Base-by-base conservation (phyloP, 2,329 filamentous ascomycete genomes). In the Tolypocladium endophyticum region DNA sequence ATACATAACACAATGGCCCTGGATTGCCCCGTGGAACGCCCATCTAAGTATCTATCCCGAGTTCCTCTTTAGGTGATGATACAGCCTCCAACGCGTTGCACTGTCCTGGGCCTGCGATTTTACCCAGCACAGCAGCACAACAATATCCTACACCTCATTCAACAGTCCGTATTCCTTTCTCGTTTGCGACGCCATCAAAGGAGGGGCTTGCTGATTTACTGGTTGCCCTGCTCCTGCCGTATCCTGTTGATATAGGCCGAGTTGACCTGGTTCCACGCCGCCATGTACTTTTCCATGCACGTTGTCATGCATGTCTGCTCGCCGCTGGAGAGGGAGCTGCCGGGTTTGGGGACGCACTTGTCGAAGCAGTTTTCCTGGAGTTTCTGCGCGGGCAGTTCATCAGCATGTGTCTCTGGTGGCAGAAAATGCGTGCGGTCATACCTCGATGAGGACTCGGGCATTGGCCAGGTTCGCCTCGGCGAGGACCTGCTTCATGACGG, bases 281-380 rank as follows among this genome's bases (percentile, higher is more conserved):
- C 77, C 80, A 92, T 90, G 79, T 92, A 93, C 75, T 92, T 92
- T 68, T 92, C 88, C 84, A 92, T 89, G 78, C 89, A 93, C 62
- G 82, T 79, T 25, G 82, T 89, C 69, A 89, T 81, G 77, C 89
- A 93, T 28, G 82, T 79, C 70, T 85, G 79, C 73, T 93, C 89
- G 74, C 81, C 74, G 73, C 80, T 83, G 56, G 86, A 87, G 59
- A 92, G 76, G 58, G 83, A 85, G 56, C 79, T 73, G 60, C 87
- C 86, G 58, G 89, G 87, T 69, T 87, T 86, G 56, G 87, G 80
- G 20, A 92, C 77, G 74, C 89, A 93, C 72, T 85, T 86, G 55
- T 89, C 84, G 77, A 91, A 93, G 79, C 89, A 93, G 75, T 87
- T 86, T 68, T 89, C 82, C 75, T 92, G 90, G 73, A 92, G 82